These are phyloP conservation scores for Botrytis paeoniae DNA, from an alignment of 2,329 filamentous ascomycete genomes.

Conservation along the genomic window DNA sequence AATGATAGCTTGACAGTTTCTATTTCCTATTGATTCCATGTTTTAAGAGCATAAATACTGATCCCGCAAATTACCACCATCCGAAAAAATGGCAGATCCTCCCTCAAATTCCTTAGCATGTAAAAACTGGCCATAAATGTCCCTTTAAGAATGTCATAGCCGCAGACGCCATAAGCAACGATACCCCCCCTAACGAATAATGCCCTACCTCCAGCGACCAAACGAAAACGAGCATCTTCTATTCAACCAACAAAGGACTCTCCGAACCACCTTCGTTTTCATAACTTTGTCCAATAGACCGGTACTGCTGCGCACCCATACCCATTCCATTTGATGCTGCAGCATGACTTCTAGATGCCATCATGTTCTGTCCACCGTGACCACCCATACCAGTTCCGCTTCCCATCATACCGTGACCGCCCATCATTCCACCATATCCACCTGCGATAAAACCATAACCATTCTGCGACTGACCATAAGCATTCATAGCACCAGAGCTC, in stretches of 20 bases:
- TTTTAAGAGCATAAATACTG: no score
- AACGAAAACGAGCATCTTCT: background rate
- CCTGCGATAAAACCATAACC: background rate
- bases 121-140: background rate
- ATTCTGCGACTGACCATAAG: background rate
- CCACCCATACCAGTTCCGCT: background rate
- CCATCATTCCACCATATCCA: background rate
- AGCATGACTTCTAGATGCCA: background rate
- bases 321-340: background rate
- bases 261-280: conserved; percentile 24
- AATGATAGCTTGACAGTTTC: background rate
- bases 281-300: background rate
- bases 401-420: background rate
- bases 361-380: background rate
- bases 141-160: background rate
- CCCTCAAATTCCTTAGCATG: no score
- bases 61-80: background rate
- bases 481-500: background rate
- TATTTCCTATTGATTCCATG: background rate
- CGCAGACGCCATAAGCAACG: background rate
- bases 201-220: background rate
- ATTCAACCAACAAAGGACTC: conserved; percentile 28
- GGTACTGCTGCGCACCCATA: background rate
- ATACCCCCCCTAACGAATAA: no score
- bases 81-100: background rate